Conservation (phyloP, 225 moss, liverwort and hornwort genomes). For the Pseudoscleropodium purum region DNA sequence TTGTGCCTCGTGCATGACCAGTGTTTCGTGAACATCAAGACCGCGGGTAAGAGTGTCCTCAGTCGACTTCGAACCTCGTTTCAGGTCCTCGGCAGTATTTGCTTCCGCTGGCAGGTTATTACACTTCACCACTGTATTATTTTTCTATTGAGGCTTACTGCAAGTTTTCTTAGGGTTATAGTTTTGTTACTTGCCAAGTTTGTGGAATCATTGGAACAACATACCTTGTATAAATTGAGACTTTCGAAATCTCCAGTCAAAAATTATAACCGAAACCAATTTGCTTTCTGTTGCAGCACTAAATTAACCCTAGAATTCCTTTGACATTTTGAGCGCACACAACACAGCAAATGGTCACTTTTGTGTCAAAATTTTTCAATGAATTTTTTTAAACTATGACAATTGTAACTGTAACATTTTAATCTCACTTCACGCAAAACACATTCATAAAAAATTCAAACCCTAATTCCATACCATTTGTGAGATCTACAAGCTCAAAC, state of each 20-base stretch:
- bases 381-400: too few species aligned
- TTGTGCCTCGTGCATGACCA: background rate
- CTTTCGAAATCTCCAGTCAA: background rate
- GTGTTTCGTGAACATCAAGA: background rate
- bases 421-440: too few species aligned
- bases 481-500: too few species aligned
- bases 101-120: background rate
- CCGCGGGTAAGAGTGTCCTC: background rate
- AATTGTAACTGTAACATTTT: too few species aligned
- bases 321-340: background rate
- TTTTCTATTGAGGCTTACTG: too few species aligned
- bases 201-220: background rate
- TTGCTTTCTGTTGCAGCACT: background rate
- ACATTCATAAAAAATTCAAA: too few species aligned
- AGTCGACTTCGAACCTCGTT: background rate
- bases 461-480: too few species aligned
- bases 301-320: too few species aligned
- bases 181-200: background rate
- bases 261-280: background rate
- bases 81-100: background rate
- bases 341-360: background rate
- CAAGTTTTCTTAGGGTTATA: background rate
- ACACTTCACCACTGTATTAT: background rate
- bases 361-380: too few species aligned
- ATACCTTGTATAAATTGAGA: background rate